phyloP scores from a whole-genome alignment of 2,329 filamentous ascomycete species.

The Tolypocladium cylindrosporum region DNA sequence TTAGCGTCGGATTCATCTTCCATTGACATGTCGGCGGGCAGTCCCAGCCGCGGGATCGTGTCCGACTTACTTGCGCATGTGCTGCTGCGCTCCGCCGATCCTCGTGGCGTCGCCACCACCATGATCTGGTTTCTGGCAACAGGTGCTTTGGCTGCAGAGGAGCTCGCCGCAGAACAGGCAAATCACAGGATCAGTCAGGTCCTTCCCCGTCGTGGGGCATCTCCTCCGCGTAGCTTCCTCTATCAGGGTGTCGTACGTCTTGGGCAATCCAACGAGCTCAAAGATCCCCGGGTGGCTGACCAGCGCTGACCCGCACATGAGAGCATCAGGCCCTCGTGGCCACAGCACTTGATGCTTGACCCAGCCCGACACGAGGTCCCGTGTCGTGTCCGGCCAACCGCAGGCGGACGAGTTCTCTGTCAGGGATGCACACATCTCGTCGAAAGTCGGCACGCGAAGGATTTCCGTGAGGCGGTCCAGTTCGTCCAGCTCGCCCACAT shows the following conservation, averaged over 20 bases:
- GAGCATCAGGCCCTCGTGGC: constrained; percentile 15
- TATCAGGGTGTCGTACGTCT: constrained; percentile 84
- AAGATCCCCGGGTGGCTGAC: constrained; percentile 82
- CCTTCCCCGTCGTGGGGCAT: constrained; percentile 85
- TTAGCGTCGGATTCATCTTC: not conserved
- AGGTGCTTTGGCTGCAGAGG: constrained; percentile 88
- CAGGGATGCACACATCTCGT: constrained; percentile 62
- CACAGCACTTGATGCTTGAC: constrained; percentile 51
- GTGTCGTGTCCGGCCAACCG: constrained; percentile 39
- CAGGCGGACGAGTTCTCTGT: constrained; percentile 31
- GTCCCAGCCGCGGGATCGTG: not conserved
- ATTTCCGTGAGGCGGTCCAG: constrained; percentile 70
- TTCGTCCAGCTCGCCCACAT: constrained; percentile 74
- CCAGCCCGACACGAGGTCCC: constrained; percentile 55
- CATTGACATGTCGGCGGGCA: not conserved
- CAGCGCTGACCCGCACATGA: constrained; percentile 32
- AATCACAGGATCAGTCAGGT: constrained; percentile 80
- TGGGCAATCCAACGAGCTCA: constrained; percentile 84
- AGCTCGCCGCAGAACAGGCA: constrained; percentile 96
- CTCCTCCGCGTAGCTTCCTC: constrained; percentile 77
- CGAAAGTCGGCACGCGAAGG: constrained; percentile 66
- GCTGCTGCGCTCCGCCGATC: constrained; percentile 81
- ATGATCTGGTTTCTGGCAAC: constrained; percentile 63
- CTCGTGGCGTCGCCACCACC: constrained; percentile 30
- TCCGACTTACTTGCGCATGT: constrained; percentile 68